A percentile compares a stretch with the other conserved stretches of the same genome.
These are phyloP conservation scores for Hirschioporus abietinus DNA, from an alignment of 768 basidiomycete species.

Conservation along the genomic window DNA sequence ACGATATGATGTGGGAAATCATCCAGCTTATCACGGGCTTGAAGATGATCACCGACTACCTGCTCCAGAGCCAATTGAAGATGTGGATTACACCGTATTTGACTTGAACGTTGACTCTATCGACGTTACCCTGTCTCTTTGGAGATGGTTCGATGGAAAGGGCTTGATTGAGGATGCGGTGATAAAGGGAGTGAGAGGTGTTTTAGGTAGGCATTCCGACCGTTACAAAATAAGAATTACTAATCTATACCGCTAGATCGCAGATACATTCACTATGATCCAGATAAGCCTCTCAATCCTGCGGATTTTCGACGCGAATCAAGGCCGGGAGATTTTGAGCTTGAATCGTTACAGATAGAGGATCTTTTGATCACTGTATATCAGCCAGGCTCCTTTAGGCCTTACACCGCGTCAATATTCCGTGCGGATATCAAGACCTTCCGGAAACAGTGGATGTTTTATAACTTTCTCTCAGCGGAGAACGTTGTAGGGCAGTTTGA, in stretches of 20 bases:
- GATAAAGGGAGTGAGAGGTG: conserved; percentile 90
- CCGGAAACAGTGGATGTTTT: conserved; percentile 92
- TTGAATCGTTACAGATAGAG: conserved; percentile 85
- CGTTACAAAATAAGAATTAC: neutral
- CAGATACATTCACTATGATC: conserved; percentile 80
- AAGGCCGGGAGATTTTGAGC: conserved; percentile 82
- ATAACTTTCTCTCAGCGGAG: conserved; percentile 87
- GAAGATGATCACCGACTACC: conserved; percentile 35
- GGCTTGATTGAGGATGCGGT: conserved; percentile 89
- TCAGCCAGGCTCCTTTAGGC: conserved; percentile 85
- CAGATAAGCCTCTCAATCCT: conserved; percentile 74
- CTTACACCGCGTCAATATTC: conserved; percentile 90
- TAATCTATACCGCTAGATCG: conserved; percentile 52
- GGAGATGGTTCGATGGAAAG: conserved; percentile 93
- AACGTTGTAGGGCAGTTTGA: conserved; percentile 97
- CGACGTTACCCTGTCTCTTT: conserved; percentile 88
- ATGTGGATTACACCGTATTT: conserved; percentile 81
- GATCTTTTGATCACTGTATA: conserved; percentile 93
- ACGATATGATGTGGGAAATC: conserved; percentile 73
- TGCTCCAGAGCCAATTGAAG: conserved; percentile 35
- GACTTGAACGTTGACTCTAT: conserved; percentile 92
- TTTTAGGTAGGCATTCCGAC: conserved; percentile 57
- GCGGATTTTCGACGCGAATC: conserved; percentile 71
- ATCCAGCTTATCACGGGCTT: conserved; percentile 60
- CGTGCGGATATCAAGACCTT: conserved; percentile 80